Evolutionary conservation across 2,329 filamentous ascomycete genomes (phyloP), one percentile per base, ranked within the genome.

Genomic region (Scedosporium aurantiacum): DNA sequence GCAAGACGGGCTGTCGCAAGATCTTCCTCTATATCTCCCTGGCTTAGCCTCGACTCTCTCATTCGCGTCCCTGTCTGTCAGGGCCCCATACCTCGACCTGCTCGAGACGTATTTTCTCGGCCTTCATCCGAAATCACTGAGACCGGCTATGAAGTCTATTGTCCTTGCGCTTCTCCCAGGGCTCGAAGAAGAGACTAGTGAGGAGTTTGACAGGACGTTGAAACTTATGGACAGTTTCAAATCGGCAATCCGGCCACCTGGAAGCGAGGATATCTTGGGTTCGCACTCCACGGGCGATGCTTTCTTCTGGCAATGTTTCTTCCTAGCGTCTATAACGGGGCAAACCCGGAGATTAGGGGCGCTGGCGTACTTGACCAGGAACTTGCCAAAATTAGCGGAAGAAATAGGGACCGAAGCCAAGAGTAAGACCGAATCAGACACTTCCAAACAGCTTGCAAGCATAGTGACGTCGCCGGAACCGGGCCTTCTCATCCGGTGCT

Each of bases 301-400:
- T 65, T 97, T 94, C 72, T 99, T 97, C 72, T 99, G 94, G 94
- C 94, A 99, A 75, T 97, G 91, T 71, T 88, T 99, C 70, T 97
- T 99, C 69, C 78, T 99, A 18, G 91, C 93, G 8, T 88, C 90
- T 18, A 94, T 99, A 63, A 97, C 94, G 1, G 93, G 92, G 68
- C 83, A 90, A 50, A 91, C 87, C 63, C 83, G 93, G 63, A 85
- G 94, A 61, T 86, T 90, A 65, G 94, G 94, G 27, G 91, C 91
- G 45, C 78, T 99, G 63, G 91, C 92, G 37, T 99, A 95, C 72
- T 78, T 99, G 47, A 80, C 84, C 57, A 87, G 91, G 62, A 85
- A 85, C 68, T 77, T 99, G 32, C 94, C 95, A 14, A 61, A 82
- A 66, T 78, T 96, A 61, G 84, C 82, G 5, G 72, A 76, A 7